Percentiles rank a stretch among this genome's conserved stretches.
phyloP scores from a whole-genome alignment of 108 stramenopile species.

The Nitzschia sp. region DNA sequence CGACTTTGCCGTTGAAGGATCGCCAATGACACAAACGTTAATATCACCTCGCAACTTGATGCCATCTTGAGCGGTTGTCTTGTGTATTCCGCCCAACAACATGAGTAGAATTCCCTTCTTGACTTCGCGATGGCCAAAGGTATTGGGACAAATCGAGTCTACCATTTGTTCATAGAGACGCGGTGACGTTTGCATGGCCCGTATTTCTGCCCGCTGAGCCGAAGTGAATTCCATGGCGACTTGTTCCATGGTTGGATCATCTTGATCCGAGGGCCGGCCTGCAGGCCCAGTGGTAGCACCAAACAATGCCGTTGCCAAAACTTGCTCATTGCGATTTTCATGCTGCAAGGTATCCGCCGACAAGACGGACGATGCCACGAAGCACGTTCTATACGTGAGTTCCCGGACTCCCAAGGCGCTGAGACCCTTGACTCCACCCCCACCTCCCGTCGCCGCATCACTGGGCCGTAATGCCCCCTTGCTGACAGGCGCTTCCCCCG shows the following conservation, averaged over 20 bases:
- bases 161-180: conserved; percentile 80
- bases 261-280: not conserved
- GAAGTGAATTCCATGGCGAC: conserved; percentile 87
- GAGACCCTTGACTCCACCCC: conserved; percentile 91
- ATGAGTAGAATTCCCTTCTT: conserved; percentile 96
- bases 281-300: conserved; percentile 8
- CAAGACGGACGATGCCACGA: conserved; percentile 89
- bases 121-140: conserved; percentile 96
- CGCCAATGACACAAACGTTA: conserved; percentile 97
- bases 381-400: conserved; percentile 95
- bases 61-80: conserved; percentile 90
- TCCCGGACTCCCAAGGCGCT: conserved; percentile 92
- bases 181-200: conserved; percentile 71
- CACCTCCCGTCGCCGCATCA: conserved; percentile 70
- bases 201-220: conserved; percentile 87
- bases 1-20: conserved; percentile 98
- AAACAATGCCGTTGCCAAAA: conserved; percentile 44
- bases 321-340: conserved; percentile 41
- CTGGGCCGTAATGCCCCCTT: conserved; percentile 24
- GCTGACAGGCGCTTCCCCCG: conserved; percentile 76
- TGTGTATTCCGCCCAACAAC: conserved; percentile 97
- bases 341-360: conserved; percentile 57
- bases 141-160: conserved; percentile 89
- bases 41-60: conserved; percentile 97
- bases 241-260: conserved; percentile 75